Evolutionary conservation across 306 rosid species (phyloP).

Genomic region (Begonia masoniana): DNA sequence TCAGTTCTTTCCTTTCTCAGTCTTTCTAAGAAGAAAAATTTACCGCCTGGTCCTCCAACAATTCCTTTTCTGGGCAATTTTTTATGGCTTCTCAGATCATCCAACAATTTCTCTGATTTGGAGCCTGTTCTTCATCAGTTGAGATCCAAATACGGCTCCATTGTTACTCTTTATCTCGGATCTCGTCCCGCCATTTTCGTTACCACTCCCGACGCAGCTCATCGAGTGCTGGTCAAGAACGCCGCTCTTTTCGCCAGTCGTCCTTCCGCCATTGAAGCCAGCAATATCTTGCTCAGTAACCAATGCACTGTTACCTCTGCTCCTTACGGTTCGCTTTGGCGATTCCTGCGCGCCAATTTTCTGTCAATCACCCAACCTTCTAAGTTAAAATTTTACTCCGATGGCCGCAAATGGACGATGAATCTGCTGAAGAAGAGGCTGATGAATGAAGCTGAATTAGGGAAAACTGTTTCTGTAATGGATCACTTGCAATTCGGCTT

Average conservation of each 20-base stretch:
- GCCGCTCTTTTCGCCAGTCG: conserved; percentile 30
- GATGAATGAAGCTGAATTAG: conserved; percentile 5
- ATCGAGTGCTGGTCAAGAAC: conserved; percentile 29
- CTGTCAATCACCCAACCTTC: conserved; percentile 26
- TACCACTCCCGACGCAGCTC: conserved; percentile 29
- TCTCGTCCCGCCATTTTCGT: conserved; percentile 32
- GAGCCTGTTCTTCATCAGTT: conserved; percentile 26
- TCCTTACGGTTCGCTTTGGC: conserved; percentile 34
- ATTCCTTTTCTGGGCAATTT: conserved; percentile 32
- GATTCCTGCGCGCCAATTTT: conserved; percentile 31
- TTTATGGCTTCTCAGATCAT: conserved; percentile 33
- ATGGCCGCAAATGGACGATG: conserved; percentile 27
- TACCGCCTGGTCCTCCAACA: conserved; percentile 42
- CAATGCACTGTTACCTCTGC: conserved; percentile 13
- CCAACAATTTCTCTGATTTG: conserved; percentile 28
- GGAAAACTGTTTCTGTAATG: conserved; percentile 8
- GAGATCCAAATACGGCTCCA: conserved; percentile 29
- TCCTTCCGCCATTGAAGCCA: conserved; percentile 21
- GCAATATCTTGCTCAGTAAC: conserved; percentile 19
- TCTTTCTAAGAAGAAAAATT: conserved; percentile 4
- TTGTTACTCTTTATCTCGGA: conserved; percentile 32
- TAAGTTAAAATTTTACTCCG: conserved; percentile 14
- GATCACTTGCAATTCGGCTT: conserved; percentile 19
- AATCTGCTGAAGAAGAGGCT: conserved; percentile 9
- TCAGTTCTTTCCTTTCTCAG: conserved; percentile 11